Conservation (phyloP, 306 rosid genomes). For the Dryas alaskensis region DNA sequence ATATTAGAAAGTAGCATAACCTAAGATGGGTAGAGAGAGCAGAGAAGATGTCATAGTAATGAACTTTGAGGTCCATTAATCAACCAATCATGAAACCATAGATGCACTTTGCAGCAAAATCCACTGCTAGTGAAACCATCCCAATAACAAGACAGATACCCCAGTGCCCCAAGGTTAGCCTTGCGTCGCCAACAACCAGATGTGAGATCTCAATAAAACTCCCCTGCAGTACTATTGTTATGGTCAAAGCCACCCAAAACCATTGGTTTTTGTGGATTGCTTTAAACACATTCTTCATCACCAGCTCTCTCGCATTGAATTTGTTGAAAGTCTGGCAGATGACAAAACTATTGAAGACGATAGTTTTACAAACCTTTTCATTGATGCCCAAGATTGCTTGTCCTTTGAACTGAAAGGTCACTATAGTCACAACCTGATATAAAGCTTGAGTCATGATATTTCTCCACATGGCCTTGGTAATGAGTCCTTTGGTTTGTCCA, state of each 20-base stretch:
- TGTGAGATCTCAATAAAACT: slow-evolving; percentile 9
- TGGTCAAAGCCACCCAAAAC: slow-evolving; percentile 12
- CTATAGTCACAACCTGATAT: background rate
- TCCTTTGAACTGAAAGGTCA: slow-evolving; percentile 11
- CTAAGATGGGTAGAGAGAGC: too few relatives aligned
- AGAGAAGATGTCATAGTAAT: too few relatives aligned
- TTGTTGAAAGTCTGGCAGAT: slow-evolving; percentile 22
- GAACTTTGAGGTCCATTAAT: too few relatives aligned
- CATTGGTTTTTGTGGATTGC: slow-evolving; percentile 1
- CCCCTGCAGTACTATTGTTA: slow-evolving; percentile 1
- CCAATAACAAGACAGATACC: slow-evolving; percentile 7
- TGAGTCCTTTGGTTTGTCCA: background rate
- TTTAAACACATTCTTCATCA: slow-evolving; percentile 6
- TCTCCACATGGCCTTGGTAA: slow-evolving; percentile 22
- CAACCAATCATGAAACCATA: too few relatives aligned
- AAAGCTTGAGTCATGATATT: slow-evolving; percentile 16
- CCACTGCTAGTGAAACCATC: background rate
- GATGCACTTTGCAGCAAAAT: background rate
- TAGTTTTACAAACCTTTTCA: slow-evolving; percentile 1
- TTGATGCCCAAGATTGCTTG: background rate
- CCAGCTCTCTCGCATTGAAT: slow-evolving; percentile 19
- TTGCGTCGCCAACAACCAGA: background rate
- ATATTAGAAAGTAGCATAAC: too few relatives aligned
- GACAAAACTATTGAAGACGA: slow-evolving; percentile 22
- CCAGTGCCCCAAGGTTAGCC: slow-evolving; percentile 12